phyloP scores from a whole-genome alignment of 2,329 filamentous ascomycete species.

The Shiraia sp. region DNA sequence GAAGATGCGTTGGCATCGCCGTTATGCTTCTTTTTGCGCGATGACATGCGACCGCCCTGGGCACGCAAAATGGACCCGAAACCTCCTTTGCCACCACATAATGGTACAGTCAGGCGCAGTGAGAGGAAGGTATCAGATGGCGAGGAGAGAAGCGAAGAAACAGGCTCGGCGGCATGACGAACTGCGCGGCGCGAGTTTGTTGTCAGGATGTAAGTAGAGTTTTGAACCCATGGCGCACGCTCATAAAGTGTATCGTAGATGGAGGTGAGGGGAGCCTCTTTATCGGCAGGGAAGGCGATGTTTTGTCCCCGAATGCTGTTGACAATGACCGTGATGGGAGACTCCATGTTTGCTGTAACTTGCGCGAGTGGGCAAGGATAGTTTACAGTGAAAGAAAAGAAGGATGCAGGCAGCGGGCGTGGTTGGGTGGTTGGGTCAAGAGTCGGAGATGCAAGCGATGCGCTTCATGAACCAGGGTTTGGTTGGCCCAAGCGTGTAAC shows the following conservation, averaged over 20 bases:
- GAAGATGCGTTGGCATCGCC: constrained; percentile 87
- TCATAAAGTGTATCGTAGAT: constrained; percentile 66
- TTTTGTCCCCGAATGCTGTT: constrained; percentile 82
- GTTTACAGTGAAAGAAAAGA: too few species aligned
- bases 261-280: constrained; percentile 68
- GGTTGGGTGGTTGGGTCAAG: too few species aligned
- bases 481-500: too few species aligned
- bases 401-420: too few species aligned
- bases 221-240: constrained; percentile 61
- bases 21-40: constrained; percentile 82
- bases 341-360: constrained; percentile 25
- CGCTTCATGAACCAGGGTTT: background rate
- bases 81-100: constrained; percentile 94
- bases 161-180: constrained; percentile 55
- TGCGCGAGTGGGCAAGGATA: background rate
- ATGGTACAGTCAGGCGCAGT: constrained; percentile 75
- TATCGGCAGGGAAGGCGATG: constrained; percentile 77
- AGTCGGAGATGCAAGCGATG: too few species aligned
- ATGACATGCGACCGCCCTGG: constrained; percentile 96
- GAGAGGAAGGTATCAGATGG: constrained; percentile 72
- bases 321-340: constrained; percentile 65
- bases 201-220: constrained; percentile 72
- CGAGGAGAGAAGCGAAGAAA: constrained; percentile 65
- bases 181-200: constrained; percentile 79
- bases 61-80: constrained; percentile 97